Evolutionary conservation across 306 rosid species (phyloP), one percentile per base, ranked within the genome.

Genomic region (Pyrus bretschneideri): DNA sequence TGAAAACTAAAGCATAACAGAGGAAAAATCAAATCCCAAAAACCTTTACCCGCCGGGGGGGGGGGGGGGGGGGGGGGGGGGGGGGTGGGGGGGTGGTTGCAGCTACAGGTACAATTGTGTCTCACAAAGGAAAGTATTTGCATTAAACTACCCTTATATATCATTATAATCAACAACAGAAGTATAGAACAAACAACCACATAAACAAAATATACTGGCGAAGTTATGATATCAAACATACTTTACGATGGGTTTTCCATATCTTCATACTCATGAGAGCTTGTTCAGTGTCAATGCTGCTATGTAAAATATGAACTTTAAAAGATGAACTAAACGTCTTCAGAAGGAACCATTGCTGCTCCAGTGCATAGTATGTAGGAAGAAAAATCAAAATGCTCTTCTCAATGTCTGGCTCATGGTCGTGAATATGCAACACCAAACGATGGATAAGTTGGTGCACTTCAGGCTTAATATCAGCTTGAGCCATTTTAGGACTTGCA

Each of bases 381-480:
- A 93, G 98, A 82, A 93, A 93, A 77, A 93, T 82, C 86, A 93
- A 81, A 77, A 93, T 91, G 88, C 98, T 84, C 88, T 87, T 93
- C 77, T 89, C 97, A 76, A 93, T 89, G 79, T 93, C 98, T 67
- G 86, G 81, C 76, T 93, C 98, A 25, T 83, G 82, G 73, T 85
- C 77, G 67, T 93, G 96, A 77, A 93, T 93, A 87, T 88, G 87
- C 82, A 91, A 73, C 82, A 91, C 89, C 79, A 93, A 75, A 35
- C 77, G 74, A 82, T 89, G 97, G 83, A 93, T 93, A 74, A 91
- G 91, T 31, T n/a, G 63, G 81, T 89, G 93, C 55, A 85, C 78
- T 51, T 80, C 87, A 67, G 83, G 21, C 83, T 81, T 85, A 59
- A 91, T 78, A 64, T 68, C 69, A 74, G 85, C 83, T 49, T 69